These are phyloP conservation scores for Cytospora leucostoma DNA, from an alignment of 2,329 filamentous ascomycete genomes.

Conservation along the genomic window DNA sequence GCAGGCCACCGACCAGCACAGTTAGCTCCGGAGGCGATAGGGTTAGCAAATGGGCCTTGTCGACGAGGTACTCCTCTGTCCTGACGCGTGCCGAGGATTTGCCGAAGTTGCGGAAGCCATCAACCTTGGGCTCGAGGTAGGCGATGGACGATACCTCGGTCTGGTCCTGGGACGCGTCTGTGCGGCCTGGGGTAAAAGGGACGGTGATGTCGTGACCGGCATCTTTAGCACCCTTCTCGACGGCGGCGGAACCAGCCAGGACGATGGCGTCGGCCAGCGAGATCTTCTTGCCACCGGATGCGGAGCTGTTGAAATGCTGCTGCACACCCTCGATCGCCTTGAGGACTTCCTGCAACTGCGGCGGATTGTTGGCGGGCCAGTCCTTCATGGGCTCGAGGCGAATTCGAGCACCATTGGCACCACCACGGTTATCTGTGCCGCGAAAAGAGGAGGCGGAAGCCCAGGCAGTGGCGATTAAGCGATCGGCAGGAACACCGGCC, in stretches of 20 bases:
- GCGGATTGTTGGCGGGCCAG: conserved; percentile 75
- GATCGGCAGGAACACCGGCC: conserved; percentile 59
- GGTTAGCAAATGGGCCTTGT: conserved; percentile 70
- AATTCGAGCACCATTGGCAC: conserved; percentile 78
- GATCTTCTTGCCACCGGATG: conserved; percentile 65
- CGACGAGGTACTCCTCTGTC: conserved; percentile 70
- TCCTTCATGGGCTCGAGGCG: conserved; percentile 70
- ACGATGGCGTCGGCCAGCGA: conserved; percentile 80
- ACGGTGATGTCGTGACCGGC: conserved; percentile 56
- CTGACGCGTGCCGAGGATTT: conserved; percentile 59
- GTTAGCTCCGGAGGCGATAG: conserved; percentile 72
- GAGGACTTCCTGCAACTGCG: conserved; percentile 64
- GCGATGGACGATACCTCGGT: conserved; percentile 66
- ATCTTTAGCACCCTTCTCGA: conserved; percentile 68
- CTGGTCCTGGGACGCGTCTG: conserved; percentile 70
- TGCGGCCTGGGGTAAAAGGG: conserved; percentile 73
- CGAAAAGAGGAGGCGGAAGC: conserved; percentile 73
- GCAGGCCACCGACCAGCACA: conserved; percentile 71
- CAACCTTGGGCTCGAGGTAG: conserved; percentile 68
- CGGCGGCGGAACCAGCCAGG: conserved; percentile 67
- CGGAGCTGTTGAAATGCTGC: conserved; percentile 64
- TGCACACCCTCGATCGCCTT: conserved; percentile 64
- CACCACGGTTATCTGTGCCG: conserved; percentile 77
- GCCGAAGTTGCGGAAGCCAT: conserved; percentile 81
- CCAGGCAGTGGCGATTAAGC: conserved; percentile 68